These are phyloP conservation scores for Trichoderma sp. DNA, from an alignment of 2,329 filamentous ascomycete genomes.

Conservation along the genomic window DNA sequence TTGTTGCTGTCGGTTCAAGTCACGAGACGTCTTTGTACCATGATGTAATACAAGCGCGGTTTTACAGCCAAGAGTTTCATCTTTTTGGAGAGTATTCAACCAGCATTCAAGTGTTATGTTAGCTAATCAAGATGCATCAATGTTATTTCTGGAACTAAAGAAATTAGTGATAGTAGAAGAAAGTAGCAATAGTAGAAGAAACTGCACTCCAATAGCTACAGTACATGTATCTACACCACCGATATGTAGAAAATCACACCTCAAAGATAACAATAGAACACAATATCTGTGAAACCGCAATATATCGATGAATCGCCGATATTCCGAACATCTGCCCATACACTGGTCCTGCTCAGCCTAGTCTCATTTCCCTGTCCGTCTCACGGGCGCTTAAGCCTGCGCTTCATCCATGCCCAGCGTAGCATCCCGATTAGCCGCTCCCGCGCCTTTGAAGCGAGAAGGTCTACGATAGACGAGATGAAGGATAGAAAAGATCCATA, in stretches of 20 bases:
- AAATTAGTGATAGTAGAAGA: background rate
- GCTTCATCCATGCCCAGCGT: background rate
- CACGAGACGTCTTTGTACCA: background rate
- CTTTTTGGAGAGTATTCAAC: background rate
- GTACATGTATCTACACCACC: too few species aligned
- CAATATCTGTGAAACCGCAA: background rate
- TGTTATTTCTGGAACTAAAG: background rate
- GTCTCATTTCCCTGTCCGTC: constrained; percentile 1
- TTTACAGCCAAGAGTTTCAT: background rate
- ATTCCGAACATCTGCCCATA: background rate
- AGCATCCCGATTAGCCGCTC: constrained; percentile 8
- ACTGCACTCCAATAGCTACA: background rate
- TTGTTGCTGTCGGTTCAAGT: background rate
- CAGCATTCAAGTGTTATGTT: background rate
- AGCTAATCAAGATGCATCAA: too few species aligned
- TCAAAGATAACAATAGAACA: background rate
- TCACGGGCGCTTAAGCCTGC: constrained; percentile 7
- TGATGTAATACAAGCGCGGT: background rate
- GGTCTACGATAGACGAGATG: background rate
- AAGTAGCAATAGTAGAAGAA: background rate
- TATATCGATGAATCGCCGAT: background rate
- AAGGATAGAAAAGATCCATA: background rate
- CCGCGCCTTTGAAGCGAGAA: background rate
- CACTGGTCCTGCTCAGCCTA: background rate
- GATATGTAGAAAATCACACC: background rate